These are phyloP conservation scores for Aspergillus viridinutans DNA, from an alignment of 2,329 filamentous ascomycete genomes.

Conservation along the genomic window DNA sequence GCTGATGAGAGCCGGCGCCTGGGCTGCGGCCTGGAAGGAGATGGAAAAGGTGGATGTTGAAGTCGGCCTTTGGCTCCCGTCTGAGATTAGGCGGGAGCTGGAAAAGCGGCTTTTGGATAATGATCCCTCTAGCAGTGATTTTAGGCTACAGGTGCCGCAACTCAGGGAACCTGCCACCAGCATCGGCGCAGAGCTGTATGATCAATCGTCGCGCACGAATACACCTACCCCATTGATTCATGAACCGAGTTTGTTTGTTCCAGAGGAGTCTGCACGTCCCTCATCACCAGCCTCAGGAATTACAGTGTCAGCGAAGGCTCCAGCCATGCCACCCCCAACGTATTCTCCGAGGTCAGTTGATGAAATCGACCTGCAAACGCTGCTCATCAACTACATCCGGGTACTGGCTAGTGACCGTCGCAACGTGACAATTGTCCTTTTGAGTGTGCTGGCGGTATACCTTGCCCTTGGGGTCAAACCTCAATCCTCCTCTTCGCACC, in stretches of 20 bases:
- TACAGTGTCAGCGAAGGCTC: slow-evolving; percentile 4
- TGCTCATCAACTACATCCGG: slow-evolving; percentile 52
- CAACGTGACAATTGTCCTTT: slow-evolving; percentile 49
- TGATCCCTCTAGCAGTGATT: slow-evolving; percentile 24
- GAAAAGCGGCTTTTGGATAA: slow-evolving; percentile 44
- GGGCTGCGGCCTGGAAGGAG: slow-evolving; percentile 90
- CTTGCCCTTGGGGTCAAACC: slow-evolving; percentile 26
- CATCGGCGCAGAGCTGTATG: slow-evolving; percentile 7
- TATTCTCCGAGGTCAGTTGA: slow-evolving; percentile 9
- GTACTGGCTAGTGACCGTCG: slow-evolving; percentile 50
- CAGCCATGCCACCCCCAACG: background rate
- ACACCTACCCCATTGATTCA: background rate
- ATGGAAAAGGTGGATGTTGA: slow-evolving; percentile 99
- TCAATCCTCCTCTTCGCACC: slow-evolving; percentile 1
- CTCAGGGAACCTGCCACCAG: slow-evolving; percentile 13
- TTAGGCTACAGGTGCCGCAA: slow-evolving; percentile 10
- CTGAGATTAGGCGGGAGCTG: slow-evolving; percentile 48
- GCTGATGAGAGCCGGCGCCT: slow-evolving; percentile 84
- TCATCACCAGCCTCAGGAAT: background rate
- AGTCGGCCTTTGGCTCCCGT: slow-evolving; percentile 65
- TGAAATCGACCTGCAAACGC: slow-evolving; percentile 49
- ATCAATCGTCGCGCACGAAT: background rate
- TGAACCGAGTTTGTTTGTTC: background rate
- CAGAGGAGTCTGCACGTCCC: background rate
- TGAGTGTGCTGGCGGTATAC: slow-evolving; percentile 43